Evolutionary conservation across 805 yeast species (phyloP), one percentile per base, ranked within the genome.

Genomic region (Grigorovia transvaalensis): DNA sequence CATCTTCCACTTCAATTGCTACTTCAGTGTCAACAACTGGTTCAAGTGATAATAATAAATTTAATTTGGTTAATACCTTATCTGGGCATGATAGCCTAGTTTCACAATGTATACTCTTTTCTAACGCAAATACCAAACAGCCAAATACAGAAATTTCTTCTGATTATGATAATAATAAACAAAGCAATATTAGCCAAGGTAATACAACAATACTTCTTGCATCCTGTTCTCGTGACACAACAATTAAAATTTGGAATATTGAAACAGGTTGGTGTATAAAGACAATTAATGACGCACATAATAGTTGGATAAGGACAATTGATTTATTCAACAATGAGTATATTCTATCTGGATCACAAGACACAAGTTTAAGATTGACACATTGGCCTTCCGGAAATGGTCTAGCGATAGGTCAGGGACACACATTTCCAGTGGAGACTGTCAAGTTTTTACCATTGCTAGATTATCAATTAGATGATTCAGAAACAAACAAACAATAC

Each of bases 41-140:
- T 5, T 29, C 43, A 46, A 18, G 44, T 6, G 11, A 41, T n/a
- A 29, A 74, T 79, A 5, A 59, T 65, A 33, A 72, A 77, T 13
- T 77, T 60, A 74, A 73, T 44, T 77, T 83, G 46, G 63, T 79
- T 1, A 73, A 88, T 41, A 80, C 88, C 0, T 67, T 90, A 20
- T 69, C 81, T 0, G 96, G 96, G 12, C 98, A 90, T 68, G 95
- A 88, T 54, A 96, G 90, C 64, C 79, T 93, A 1, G 81, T 90
- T 0, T 85, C 95, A 0, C 70, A 79, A 0, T 71, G 87, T 8
- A 69, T 71, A 13, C 82, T 85, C 4, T 56, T 57, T 48, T 20
- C 42, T 12, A 4, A 45, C 12, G 9, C 8, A 9, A 46, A 18
- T 12, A 18, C 19, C 15, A 35, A 35, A 18, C 13, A 20, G 8